These are phyloP conservation scores for Ceratobasidium sp. DNA, from an alignment of 1,284 basidiomycete genomes.

Conservation along the genomic window DNA sequence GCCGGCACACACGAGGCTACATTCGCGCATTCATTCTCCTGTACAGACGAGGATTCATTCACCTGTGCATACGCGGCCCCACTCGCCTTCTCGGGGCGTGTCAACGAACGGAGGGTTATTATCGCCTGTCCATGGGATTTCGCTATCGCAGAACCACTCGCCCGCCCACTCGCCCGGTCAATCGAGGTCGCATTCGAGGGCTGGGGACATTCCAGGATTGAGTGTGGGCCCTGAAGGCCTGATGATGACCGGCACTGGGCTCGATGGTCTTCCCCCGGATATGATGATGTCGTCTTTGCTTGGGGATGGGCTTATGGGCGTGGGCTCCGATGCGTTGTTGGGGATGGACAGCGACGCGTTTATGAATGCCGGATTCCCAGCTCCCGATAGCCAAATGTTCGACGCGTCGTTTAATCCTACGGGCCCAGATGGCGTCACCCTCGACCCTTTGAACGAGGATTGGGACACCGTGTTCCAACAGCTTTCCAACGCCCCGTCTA, in stretches of 20 bases:
- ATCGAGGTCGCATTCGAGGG: constrained; percentile 25
- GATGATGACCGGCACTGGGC: neutral
- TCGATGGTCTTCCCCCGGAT: neutral
- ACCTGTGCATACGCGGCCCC: neutral
- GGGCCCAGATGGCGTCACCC: neutral
- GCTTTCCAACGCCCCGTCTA: neutral
- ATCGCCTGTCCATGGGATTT: no score
- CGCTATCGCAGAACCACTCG: no score
- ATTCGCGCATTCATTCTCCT: constrained; percentile 12
- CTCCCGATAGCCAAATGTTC: constrained; percentile 30
- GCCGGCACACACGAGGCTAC: no score
- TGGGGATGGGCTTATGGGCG: constrained; percentile 9
- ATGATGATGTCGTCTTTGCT: neutral
- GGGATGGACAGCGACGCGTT: constrained; percentile 21
- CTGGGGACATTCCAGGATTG: neutral
- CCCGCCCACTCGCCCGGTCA: neutral
- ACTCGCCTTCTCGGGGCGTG: constrained; percentile 14
- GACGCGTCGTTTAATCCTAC: constrained; percentile 25
- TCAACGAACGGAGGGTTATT: no score
- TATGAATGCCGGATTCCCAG: constrained; percentile 3
- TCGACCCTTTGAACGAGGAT: neutral
- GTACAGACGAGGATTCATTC: constrained; percentile 17
- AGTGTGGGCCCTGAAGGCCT: neutral
- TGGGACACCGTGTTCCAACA: constrained; percentile 29
- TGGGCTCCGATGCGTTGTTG: constrained; percentile 12